A percentile compares a stretch with the other conserved stretches of the same genome.
Conservation (phyloP, 108 stramenopile genomes). For the Discostella stelligeroides region DNA sequence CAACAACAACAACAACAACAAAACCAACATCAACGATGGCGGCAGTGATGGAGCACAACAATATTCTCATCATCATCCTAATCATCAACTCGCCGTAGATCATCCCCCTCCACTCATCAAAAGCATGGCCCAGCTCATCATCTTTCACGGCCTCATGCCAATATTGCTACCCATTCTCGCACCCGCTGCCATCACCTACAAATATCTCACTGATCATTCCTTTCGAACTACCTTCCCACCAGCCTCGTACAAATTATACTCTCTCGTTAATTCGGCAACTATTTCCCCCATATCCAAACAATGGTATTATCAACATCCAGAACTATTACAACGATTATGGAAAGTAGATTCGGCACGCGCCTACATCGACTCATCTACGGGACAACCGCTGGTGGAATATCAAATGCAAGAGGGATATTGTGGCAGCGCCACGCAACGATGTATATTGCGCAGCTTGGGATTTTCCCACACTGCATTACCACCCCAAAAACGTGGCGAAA, state of each 20-base stretch:
- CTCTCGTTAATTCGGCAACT: conserved; percentile 22
- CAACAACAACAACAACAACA: too few relatives aligned
- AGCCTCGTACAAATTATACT: background rate
- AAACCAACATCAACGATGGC: background rate
- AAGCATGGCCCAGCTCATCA: background rate
- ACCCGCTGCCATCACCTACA: conserved; percentile 22
- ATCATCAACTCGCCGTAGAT: background rate
- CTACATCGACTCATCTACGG: conserved; percentile 19
- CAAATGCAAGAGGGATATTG: conserved; percentile 47
- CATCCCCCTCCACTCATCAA: background rate
- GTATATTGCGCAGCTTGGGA: conserved; percentile 38
- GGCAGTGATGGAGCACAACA: too few relatives aligned
- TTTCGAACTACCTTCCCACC: conserved; percentile 12
- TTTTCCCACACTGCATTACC: conserved; percentile 3
- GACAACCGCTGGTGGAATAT: conserved; percentile 42
- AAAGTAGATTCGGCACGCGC: conserved; percentile 22
- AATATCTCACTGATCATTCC: conserved; percentile 29
- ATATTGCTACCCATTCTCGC: conserved; percentile 20
- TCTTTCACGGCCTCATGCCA: conserved; percentile 26
- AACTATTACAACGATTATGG: conserved; percentile 23
- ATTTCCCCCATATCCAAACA: conserved; percentile 2
- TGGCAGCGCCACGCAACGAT: conserved; percentile 47
- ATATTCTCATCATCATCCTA: too few relatives aligned
- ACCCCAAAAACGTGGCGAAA: conserved; percentile 26
- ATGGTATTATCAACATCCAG: conserved; percentile 36